Percentiles rank a stretch among this genome's conserved stretches.
phyloP scores from a whole-genome alignment of 495 filamentous ascomycete genomes.

The Oidiodendron maius region DNA sequence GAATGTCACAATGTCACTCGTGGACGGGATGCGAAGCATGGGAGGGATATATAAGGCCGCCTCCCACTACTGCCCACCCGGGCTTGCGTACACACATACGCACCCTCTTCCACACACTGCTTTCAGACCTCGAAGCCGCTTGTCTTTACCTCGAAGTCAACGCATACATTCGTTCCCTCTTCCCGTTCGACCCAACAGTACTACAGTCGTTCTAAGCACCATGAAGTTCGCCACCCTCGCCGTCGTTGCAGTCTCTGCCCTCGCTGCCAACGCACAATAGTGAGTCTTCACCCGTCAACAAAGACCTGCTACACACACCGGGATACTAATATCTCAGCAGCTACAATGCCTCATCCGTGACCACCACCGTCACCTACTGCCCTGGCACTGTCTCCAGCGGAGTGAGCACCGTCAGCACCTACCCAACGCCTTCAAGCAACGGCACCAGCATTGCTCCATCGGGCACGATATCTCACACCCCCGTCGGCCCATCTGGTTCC shows the following conservation, averaged over 20 bases:
- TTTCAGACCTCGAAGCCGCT: too few species aligned
- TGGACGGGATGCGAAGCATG: too few species aligned
- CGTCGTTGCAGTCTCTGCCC: conserved; percentile 19
- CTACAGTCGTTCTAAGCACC: conserved; percentile 8
- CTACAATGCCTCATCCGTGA: conserved; percentile 17
- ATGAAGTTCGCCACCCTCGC: conserved; percentile 25
- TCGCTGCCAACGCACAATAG: conserved; percentile 14
- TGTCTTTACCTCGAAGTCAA: too few species aligned
- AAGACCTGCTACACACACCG: too few species aligned
- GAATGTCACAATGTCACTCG: too few species aligned
- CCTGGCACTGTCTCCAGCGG: neutral
- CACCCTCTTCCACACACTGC: too few species aligned
- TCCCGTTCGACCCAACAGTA: too few species aligned
- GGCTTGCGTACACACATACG: too few species aligned
- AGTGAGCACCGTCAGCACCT: conserved; percentile 3
- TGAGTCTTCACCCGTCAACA: conserved; percentile 5
- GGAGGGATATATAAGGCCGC: too few species aligned
- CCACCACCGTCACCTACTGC: conserved; percentile 3
- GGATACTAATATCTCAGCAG: neutral
- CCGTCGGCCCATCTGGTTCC: conserved; percentile 9
- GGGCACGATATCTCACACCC: conserved; percentile 6
- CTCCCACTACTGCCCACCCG: too few species aligned
- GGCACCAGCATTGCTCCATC: conserved; percentile 1
- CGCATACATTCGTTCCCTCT: too few species aligned
- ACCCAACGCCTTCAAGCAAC: neutral